Evolutionary conservation across 139 green algal genomes (phyloP).

Genomic region (Eudorina sp.): DNA sequence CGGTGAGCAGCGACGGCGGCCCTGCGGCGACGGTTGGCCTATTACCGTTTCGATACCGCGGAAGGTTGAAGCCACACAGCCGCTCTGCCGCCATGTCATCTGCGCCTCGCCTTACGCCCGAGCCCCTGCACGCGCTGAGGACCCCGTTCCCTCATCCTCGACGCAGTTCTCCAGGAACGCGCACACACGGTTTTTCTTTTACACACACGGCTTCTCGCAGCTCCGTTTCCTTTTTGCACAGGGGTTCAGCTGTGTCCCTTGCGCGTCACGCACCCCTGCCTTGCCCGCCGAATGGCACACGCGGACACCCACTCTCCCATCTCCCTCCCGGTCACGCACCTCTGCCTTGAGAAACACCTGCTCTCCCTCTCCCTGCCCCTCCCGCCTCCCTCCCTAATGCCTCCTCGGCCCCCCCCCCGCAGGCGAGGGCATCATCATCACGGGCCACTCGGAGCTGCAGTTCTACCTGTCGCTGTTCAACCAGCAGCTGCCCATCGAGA

Average conservation of each 20-base stretch:
- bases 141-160: too few species aligned
- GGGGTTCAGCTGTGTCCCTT: too few species aligned
- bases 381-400: neutral
- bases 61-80: too few species aligned
- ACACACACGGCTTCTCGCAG: too few species aligned
- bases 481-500: conserved; percentile 98
- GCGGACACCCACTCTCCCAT: neutral
- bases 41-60: too few species aligned
- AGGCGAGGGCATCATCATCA: conserved; percentile 97
- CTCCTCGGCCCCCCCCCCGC: neutral
- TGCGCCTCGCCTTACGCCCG: too few species aligned
- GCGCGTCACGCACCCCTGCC: too few species aligned
- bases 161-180: neutral
- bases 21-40: too few species aligned
- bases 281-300: too few species aligned
- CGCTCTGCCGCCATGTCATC: too few species aligned
- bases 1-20: conserved; percentile 61
- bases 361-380: neutral
- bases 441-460: conserved; percentile 92
- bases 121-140: too few species aligned
- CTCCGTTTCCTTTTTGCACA: too few species aligned
- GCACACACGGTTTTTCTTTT: neutral
- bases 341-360: neutral
- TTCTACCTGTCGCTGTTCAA: conserved; percentile 99
- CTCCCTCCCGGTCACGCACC: neutral